These are phyloP conservation scores for Talaromyces proteolyticus DNA, from an alignment of 495 filamentous ascomycete genomes.

Conservation along the genomic window DNA sequence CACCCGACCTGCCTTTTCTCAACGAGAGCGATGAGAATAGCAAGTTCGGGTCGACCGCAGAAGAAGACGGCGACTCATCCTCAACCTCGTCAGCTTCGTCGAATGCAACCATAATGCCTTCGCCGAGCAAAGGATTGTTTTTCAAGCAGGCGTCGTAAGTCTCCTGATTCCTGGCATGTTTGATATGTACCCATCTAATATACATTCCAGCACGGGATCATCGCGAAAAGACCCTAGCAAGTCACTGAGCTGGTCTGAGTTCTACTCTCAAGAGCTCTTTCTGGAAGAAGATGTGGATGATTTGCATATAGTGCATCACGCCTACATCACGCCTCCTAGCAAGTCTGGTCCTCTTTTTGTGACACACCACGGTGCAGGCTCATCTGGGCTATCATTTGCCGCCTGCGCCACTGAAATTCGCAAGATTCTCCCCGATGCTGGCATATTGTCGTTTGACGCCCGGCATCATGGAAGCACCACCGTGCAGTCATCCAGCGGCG, in stretches of 20 bases:
- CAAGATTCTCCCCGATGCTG: slow-evolving; percentile 71
- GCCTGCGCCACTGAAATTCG: slow-evolving; percentile 71
- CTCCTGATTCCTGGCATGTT: background rate
- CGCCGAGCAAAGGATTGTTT: slow-evolving; percentile 66
- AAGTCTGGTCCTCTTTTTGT: slow-evolving; percentile 72
- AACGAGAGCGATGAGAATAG: slow-evolving; percentile 43
- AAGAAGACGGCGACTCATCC: slow-evolving; percentile 65
- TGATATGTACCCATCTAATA: background rate
- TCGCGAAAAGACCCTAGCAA: slow-evolving; percentile 7
- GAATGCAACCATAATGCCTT: slow-evolving; percentile 81
- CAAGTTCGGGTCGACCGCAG: slow-evolving; percentile 25
- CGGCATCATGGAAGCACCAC: slow-evolving; percentile 79
- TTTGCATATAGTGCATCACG: slow-evolving; percentile 64
- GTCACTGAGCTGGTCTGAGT: slow-evolving; percentile 75
- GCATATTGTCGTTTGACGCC: slow-evolving; percentile 78
- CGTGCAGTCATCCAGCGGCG: slow-evolving; percentile 18
- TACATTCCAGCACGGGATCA: background rate
- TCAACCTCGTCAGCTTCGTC: slow-evolving; percentile 76
- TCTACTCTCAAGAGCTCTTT: slow-evolving; percentile 81
- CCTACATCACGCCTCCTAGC: slow-evolving; percentile 65
- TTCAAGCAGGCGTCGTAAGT: slow-evolving; percentile 45
- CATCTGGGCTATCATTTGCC: slow-evolving; percentile 83
- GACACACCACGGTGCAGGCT: slow-evolving; percentile 85
- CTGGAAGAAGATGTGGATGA: slow-evolving; percentile 42
- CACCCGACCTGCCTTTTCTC: slow-evolving; percentile 46